Evolutionary conservation across 805 yeast species (phyloP).

Genomic region (Saccharomycopsis lassenensis): DNA sequence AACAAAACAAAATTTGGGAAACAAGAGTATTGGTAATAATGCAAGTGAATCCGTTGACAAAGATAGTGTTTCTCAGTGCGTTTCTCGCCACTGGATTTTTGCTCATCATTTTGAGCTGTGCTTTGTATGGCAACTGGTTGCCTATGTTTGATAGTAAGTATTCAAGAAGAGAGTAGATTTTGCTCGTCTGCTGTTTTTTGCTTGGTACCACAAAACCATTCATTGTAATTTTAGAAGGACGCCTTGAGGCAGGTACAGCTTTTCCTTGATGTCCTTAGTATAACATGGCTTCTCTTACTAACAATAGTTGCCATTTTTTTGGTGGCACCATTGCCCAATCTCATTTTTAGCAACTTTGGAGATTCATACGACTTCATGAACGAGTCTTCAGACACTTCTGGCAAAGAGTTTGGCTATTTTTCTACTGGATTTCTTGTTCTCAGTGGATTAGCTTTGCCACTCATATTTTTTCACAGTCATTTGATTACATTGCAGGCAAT

Average conservation of each 20-base stretch:
- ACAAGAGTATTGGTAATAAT: too few relatives aligned
- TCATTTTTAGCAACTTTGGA: constrained; percentile 35
- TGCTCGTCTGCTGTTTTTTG: background rate
- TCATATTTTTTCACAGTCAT: constrained; percentile 64
- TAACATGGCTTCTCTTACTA: constrained; percentile 3
- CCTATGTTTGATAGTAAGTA: constrained; percentile 62
- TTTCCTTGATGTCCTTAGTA: too few relatives aligned
- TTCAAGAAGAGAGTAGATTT: constrained; percentile 4
- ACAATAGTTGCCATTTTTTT: constrained; percentile 43
- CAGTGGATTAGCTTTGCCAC: constrained; percentile 66
- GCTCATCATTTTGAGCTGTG: constrained; percentile 78
- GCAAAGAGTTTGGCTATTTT: constrained; percentile 74
- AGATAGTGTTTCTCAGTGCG: constrained; percentile 63
- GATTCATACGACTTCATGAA: constrained; percentile 52
- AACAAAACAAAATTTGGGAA: too few relatives aligned
- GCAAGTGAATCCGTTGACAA: constrained; percentile 51
- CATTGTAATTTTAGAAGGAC: too few relatives aligned
- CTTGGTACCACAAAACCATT: background rate
- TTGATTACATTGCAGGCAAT: constrained; percentile 62
- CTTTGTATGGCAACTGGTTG: constrained; percentile 81
- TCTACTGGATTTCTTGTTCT: constrained; percentile 66
- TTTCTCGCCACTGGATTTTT: constrained; percentile 85
- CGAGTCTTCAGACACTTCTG: constrained; percentile 35
- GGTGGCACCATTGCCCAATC: constrained; percentile 63
- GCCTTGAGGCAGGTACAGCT: too few relatives aligned